These are phyloP conservation scores for Aspergillus brunneoviolaceus DNA, from an alignment of 2,329 filamentous ascomycete genomes.

Conservation along the genomic window DNA sequence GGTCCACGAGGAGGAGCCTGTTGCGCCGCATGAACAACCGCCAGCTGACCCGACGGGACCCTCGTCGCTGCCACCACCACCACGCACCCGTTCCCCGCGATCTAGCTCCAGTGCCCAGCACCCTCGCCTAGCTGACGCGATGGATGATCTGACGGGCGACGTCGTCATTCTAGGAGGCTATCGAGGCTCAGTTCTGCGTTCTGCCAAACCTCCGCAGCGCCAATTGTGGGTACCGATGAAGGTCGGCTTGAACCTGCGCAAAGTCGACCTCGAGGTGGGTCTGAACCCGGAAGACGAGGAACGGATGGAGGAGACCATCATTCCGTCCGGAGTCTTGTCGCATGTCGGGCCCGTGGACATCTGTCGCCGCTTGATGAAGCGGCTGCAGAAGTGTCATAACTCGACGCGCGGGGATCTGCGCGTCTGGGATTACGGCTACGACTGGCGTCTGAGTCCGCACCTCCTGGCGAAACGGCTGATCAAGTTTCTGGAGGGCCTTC, in stretches of 20 bases:
- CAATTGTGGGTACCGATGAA: constrained; percentile 94
- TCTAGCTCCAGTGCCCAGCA: constrained; percentile 31
- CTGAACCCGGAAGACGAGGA: constrained; percentile 79
- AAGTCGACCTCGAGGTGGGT: constrained; percentile 86
- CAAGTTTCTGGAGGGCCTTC: constrained; percentile 69
- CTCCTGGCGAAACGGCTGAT: constrained; percentile 71
- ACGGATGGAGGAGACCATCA: constrained; percentile 76
- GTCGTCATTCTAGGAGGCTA: constrained; percentile 88
- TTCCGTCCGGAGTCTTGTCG: constrained; percentile 83
- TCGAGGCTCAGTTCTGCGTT: constrained; percentile 83
- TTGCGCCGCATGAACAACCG: not conserved
- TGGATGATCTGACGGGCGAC: constrained; percentile 76
- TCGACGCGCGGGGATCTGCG: constrained; percentile 68
- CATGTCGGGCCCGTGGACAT: constrained; percentile 92
- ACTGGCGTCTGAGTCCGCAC: constrained; percentile 86
- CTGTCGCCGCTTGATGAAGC: constrained; percentile 75
- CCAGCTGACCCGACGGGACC: not conserved
- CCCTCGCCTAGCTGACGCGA: constrained; percentile 56
- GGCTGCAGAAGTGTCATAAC: constrained; percentile 72
- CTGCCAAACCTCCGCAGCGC: constrained; percentile 76
- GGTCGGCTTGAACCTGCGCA: constrained; percentile 84
- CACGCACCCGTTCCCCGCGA: constrained; percentile 21
- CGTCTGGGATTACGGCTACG: constrained; percentile 89
- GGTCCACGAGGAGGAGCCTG: not conserved
- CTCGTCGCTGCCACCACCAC: constrained; percentile 1